Base-by-base conservation (phyloP, 371 early-diverging fungal genomes). In the Saksenaea vasiformis region DNA sequence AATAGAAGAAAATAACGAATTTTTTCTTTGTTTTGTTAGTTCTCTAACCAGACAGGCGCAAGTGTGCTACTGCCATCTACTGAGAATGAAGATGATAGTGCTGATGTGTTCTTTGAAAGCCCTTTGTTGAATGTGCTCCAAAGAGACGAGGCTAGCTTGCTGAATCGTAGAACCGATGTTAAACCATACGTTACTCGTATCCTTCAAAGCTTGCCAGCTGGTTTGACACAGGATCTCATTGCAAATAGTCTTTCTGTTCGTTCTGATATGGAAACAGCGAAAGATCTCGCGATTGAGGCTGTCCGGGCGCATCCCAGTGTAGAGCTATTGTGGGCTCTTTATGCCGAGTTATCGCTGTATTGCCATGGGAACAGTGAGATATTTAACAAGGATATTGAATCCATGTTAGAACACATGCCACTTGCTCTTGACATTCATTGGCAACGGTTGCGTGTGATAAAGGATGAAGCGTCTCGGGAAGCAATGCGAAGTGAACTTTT, bases 351-450 rank as follows among this genome's bases (percentile, higher is more conserved):
- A 15, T 71, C 65, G 7, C 51, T 73, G 2, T 71, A 71, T 60
- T 67, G 62, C 22, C 41, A 73, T 54, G 69, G 71, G n/a, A 26
- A 37, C 17, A 61, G 64, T 26, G 51, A 36, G 0, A 17, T 22
- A 2, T 68, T 68, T 47, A 19, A n/a, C 19, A 58, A 35, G 17
- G 56, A 17, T 58, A 67, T 66, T 24, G 41, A 54, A 35, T 62
- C 15, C 34, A 58, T 59, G 13, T 19, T 61, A 4, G 26, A 36
- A 2, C 27, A 31, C 8, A 36, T 65, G 19, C 67, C 71, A 2
- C 35, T 63, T 14, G 69, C 68, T 5, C 36, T 73, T 7, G 77
- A 77, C 64, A 58, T 73, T 11, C 58, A 62, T 15, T 77, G 77
- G 77, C 73, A 77, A 44, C 44, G 61, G 28, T 51, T 60, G 26